These are phyloP conservation scores for Suhomyces sp. DNA, from an alignment of 805 yeast genomes.

Conservation along the genomic window DNA sequence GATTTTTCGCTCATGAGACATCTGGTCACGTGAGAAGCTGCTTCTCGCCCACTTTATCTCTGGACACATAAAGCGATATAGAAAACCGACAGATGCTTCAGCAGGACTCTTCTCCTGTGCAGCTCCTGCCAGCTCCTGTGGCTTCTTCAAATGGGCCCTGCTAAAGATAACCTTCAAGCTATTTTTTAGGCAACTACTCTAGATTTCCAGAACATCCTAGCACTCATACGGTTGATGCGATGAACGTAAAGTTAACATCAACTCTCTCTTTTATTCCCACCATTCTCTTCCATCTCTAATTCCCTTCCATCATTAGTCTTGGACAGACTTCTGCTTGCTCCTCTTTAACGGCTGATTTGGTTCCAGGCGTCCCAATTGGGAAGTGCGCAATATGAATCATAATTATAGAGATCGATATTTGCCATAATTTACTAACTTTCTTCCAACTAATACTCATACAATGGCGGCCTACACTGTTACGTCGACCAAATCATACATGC, in stretches of 20 bases:
- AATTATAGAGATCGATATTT: background rate
- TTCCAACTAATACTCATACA: background rate
- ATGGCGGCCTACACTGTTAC: conserved; percentile 47
- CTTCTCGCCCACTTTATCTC: background rate
- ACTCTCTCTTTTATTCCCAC: background rate
- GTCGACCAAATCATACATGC: conserved; percentile 74
- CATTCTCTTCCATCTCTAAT: too few species aligned
- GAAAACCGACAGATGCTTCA: background rate
- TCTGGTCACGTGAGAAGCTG: background rate
- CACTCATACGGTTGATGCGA: too few species aligned
- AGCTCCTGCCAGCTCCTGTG: too few species aligned
- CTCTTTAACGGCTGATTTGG: background rate
- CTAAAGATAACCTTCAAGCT: too few species aligned
- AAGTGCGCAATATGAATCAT: conserved; percentile 2
- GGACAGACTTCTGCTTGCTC: background rate
- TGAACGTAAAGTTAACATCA: background rate
- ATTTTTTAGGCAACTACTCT: background rate
- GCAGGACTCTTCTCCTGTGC: too few species aligned
- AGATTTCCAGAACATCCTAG: background rate
- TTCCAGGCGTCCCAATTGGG: background rate
- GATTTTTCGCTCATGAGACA: background rate
- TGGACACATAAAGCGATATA: background rate
- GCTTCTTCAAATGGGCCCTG: too few species aligned
- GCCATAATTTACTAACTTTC: background rate
- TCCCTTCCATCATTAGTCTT: background rate